Evolutionary conservation across 2,329 filamentous ascomycete species (phyloP), one percentile per base, ranked within the genome.

Genomic region (Cladosporium oxysporum): DNA sequence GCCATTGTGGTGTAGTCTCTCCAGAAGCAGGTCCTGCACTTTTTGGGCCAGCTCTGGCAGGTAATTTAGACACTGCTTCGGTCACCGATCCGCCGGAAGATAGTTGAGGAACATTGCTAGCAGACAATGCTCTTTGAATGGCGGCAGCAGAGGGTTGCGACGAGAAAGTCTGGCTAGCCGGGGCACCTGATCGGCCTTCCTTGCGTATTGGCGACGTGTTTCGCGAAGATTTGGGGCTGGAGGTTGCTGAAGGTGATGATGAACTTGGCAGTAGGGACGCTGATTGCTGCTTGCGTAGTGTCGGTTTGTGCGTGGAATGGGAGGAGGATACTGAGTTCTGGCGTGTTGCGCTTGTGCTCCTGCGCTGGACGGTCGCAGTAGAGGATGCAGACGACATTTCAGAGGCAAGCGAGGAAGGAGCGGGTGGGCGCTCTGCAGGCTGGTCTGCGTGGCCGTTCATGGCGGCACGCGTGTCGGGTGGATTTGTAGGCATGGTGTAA

Each of bases 91-190:
- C 65, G 88, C 84, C 58, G 83, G 79, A 53, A 86, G 85, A 41
- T 94, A 81, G 58, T 61, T 86, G 84, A 8, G 91, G 90, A 58
- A 88, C 90, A 69, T 83, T 88, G 41, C 88, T 82, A 44, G 90
- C 85, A 18, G 91, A 90, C 58, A 94, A 81, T 66, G 88, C 86
- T 75, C 88, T 86, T 77, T 90, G 85, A 66, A 88, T 82, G 23
- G 88, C 82, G 28, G 87, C 84, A 29, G 88, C 84, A 60, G 88
- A 87, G 41, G 88, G 84, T 64, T 85, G 81, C 65, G 81, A 84
- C 66, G 76, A 77, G 58, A 74, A 73, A 26, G 75, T 69, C 57
- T 59, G 53, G 33, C 68, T 74, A 11, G 77, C 69, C 35, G 78
- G 67, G 62, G 72, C 69, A 16, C 66, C 60, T 12, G 74, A 77